Base-by-base conservation (phyloP, 148 eudicot species). In the Camellia lanceoleosa region DNA sequence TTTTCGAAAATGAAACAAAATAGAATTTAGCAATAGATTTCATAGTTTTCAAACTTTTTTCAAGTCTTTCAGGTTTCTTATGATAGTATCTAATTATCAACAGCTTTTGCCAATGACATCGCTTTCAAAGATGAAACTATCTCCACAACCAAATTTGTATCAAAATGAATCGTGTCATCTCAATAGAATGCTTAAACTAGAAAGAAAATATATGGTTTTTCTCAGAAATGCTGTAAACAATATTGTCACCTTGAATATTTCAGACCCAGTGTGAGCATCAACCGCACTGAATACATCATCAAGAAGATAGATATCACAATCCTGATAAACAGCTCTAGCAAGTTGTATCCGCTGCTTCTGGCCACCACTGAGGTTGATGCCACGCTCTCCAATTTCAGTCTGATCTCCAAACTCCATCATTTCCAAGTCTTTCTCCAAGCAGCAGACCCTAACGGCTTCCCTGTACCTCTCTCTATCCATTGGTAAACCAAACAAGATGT, bases 361-460 rank as follows among this genome's bases (percentile, higher is more conserved):
- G 23, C 98, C 98, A 66, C 98, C 97, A 78, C 98, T 95, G 49
- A 95, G 91, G 79, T 95, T 95, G 79, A 95, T 95, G 14, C 98
- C 98, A 59, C 96, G 96, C 81, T 95, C 98, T 71, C 98, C 98
- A n/a, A 95, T 95, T 86, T 95, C 98, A 46, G 98, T 95, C 78
- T 93, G 96, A 87, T 95, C 98, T 7, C 97, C 96, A 78, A 82
- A 93, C 79, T 95, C 97, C 98, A 95, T 95, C 92, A 91, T 89
- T 80, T 93, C 96, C 81, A 95, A 66, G 81, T 95, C 98, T 79
- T 95, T 91, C 81, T 85, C 89, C 86, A 93, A 88, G 84, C 93
- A 87, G 73, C 97, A 93, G 74, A 90, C 93, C 84, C 88, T 87
- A 23, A 93, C 15, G 15, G 80, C 91, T 80, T 95, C 90, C 77